Evolutionary conservation across 2,329 filamentous ascomycete species (phyloP), one percentile per base, ranked within the genome.

Genomic region (Fusarium sp.): DNA sequence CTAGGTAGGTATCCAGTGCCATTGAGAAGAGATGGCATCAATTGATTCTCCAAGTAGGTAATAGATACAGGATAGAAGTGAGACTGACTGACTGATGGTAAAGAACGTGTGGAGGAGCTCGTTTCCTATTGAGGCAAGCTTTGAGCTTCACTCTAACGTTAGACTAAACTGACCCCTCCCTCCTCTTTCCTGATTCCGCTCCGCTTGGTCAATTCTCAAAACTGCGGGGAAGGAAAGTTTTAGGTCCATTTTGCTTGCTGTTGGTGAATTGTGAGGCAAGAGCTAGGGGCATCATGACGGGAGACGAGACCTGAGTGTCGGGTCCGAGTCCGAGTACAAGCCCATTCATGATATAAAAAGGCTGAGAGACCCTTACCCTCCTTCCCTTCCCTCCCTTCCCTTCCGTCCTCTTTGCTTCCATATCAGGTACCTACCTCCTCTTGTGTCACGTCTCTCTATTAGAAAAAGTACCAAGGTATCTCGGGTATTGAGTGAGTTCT

Each of bases 81-180:
- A 25, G 6, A 25, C 19, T 25, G 23, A 25, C 23, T 25, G 23
- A 51, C 49, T 48, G 42, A 37, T 51, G 36, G 23, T 15, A 41
- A 41, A 47, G 49, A 51, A 29, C 27, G 27, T 10, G 9, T 10
- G 9, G 31, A 33, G 31, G 31, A 14, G 61, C 52, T 65, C 44
- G 41, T 62, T 62, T 47, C 63, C 61, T 47, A 39, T 50, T 54
- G n/a, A 44, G 61, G 61, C 25, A 65, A 61, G 44, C 37, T 25
- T 63, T 43, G 38, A 54, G 39, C 21, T 39, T 52, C 32, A 23
- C 19, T 10, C 14, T 39, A 36, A 37, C 9, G 21, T 14, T 9
- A 23, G 15, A 21, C 46, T 65, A 65, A 32, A 52, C 38, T 58
- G 61, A 65, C 61, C 61, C 61, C 61, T 65, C 61, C 61, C 62